phyloP scores from a whole-genome alignment of 257 asterid species.

The Jacaranda mimosifolia region DNA sequence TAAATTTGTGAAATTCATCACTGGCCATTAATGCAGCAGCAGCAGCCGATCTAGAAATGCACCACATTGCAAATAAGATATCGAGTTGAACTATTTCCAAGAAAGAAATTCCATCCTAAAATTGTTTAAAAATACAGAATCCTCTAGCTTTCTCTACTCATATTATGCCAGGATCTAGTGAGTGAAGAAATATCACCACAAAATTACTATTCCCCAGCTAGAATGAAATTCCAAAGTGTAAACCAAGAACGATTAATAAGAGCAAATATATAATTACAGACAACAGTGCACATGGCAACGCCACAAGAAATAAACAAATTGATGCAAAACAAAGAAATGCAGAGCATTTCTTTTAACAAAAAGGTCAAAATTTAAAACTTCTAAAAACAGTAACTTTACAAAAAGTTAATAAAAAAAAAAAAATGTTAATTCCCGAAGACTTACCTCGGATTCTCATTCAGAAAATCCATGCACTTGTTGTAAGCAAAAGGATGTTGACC shows the following conservation, averaged over 20 bases:
- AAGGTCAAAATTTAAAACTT: conserved; percentile 34
- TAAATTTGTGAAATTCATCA: conserved; percentile 53
- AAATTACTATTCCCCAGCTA: not conserved
- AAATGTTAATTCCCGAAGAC: not conserved
- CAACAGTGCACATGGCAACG: conserved; percentile 23
- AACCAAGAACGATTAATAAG: not conserved
- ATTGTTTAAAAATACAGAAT: not conserved
- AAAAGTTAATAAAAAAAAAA: conserved; percentile 8
- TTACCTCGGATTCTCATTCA: conserved; percentile 76
- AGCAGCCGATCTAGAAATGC: conserved; percentile 42
- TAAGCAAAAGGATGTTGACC: conserved; percentile 62
- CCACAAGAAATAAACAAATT: conserved; percentile 29
- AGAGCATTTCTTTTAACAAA: conserved; percentile 18
- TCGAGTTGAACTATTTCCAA: not conserved
- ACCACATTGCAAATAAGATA: conserved; percentile 17
- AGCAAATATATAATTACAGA: not conserved
- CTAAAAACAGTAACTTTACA: conserved; percentile 24
- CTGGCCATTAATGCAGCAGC: conserved; percentile 51
- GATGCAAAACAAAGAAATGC: conserved; percentile 17
- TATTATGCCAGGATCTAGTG: not conserved
- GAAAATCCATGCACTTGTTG: conserved; percentile 66
- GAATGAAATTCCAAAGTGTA: not conserved
- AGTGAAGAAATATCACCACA: not conserved
- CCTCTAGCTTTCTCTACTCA: not conserved
- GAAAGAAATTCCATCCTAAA: not conserved